Base-by-base conservation (phyloP, 371 early-diverging fungal species). In the Capniomyces stellatus region DNA sequence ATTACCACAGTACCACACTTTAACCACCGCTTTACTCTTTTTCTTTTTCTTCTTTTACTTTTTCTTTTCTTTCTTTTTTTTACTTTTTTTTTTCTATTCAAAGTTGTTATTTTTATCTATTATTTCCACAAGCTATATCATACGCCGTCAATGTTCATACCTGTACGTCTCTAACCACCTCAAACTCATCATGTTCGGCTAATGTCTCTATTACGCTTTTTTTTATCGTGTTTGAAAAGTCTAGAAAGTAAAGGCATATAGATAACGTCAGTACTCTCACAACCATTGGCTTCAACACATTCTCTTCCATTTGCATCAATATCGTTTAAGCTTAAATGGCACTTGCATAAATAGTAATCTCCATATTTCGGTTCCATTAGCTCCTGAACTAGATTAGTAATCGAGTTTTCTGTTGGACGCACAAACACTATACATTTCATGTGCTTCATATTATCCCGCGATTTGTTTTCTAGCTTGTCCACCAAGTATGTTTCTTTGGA, bases 111-210 rank as follows among this genome's bases (percentile, higher is more conserved):
- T 35, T 10, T 35, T n/a, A n/a, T n/a, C n/a, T n/a, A n/a, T n/a
- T n/a, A n/a, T n/a, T n/a, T n/a, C n/a, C n/a, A n/a, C n/a, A n/a
- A n/a, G n/a, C n/a, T n/a, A n/a, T n/a, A n/a, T n/a, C n/a, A n/a
- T n/a, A n/a, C n/a, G 10, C 15, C 15, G 35, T 35, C 15, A 35
- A 10, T 35, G 35, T 15, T 35, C 82, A 74, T 42, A 54, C 54
- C 25, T 92, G 91, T 13, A 97, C 80, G 65, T 92, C 93, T 4
- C 87, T 75, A 25, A 97, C 92, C 15, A 82, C 83, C 67, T 95
- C 95, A 56, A 78, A 80, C 60, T 88, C 88, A 66, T 97, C 98
- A 42, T 82, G 82, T 67, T 97, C 96, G 18, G 98, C 98, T 31
- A 95, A 69, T 25, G 81, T 76, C 62, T 95, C 96, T 29, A 97